Evolutionary conservation across 495 filamentous ascomycete genomes (phyloP).

Genomic region (Lineolata rhizophorae): DNA sequence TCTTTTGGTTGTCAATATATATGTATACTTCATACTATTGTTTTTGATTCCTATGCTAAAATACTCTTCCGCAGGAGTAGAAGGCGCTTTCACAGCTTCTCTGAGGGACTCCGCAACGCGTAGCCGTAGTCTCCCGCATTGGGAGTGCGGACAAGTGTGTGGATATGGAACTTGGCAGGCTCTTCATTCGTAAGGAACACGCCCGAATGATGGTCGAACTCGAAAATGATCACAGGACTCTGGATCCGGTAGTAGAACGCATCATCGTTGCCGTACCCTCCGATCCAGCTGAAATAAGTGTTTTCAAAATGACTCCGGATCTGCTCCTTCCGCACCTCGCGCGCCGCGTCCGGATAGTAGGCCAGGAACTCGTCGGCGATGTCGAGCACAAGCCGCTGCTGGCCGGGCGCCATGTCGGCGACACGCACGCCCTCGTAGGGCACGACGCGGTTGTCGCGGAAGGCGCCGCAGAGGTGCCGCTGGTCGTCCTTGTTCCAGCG

Average conservation of each 20-base stretch:
- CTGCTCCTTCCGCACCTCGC: constrained; percentile 27
- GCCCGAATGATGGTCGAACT: constrained; percentile 65
- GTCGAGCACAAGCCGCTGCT: constrained; percentile 24
- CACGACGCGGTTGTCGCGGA: constrained; percentile 51
- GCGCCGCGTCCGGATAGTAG: constrained; percentile 33
- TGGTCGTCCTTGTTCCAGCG: constrained; percentile 59
- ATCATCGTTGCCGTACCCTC: constrained; percentile 38
- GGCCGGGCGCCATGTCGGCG: constrained; percentile 20
- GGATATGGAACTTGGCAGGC: constrained; percentile 57
- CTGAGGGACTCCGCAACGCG: constrained; percentile 19
- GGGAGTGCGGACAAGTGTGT: constrained; percentile 45
- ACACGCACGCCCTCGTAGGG: constrained; percentile 47
- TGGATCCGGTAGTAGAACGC: constrained; percentile 60
- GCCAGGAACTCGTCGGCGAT: constrained; percentile 39
- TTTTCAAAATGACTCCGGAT: constrained; percentile 30
- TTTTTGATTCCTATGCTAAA: too few relatives aligned
- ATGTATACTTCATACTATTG: too few relatives aligned
- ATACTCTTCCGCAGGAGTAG: too few relatives aligned
- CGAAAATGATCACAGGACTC: constrained; percentile 45
- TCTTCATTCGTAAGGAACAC: constrained; percentile 52
- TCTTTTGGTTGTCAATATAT: too few relatives aligned
- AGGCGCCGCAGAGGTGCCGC: constrained; percentile 51
- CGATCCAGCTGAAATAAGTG: constrained; percentile 63
- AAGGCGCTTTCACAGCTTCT: constrained; percentile 9
- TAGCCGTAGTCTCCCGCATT: constrained; percentile 57